Evolutionary conservation across 345 rosid genomes (phyloP), one percentile per base, ranked within the genome.

Genomic region (Microcos paniculata): DNA sequence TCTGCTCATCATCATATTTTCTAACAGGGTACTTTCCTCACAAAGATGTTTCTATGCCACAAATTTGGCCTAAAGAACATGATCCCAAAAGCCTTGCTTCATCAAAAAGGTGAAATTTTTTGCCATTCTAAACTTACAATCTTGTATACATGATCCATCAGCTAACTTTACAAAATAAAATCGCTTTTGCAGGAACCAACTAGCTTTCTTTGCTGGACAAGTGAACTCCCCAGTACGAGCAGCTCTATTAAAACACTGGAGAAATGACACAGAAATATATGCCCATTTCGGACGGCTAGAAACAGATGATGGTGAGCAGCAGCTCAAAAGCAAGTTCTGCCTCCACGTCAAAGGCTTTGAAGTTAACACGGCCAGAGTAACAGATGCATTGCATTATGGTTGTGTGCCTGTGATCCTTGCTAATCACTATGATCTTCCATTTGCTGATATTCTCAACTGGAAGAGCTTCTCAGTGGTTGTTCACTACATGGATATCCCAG

Each of bases 351-450:
- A 84, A 81, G 89, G 91, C 40, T 85, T 73, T 62, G 89, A 85
- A 78, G 88, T 86, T 13, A 86, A 88, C 79, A 88, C 87, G 2
- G 91, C 88, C 12, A 82, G 85, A 4, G 72, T 82, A 14, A 81
- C 86, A 9, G 91, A 88, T 62, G 83, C 91, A 0, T 77, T 88
- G n/a, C 82, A 84, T 76, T 82, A 84, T 16, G 91, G 91, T 4
- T 88, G 91, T 42, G 83, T 88, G 21, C 88, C 89, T 0, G 86
- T 83, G 19, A 82, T 88, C 59, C 80, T 88, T 8, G 90, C 89
- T 33, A 86, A 88, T 62, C 85, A 86, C 76, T 85, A 86, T n/a
- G 87, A 88, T 55, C 86, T 86, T n/a, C 90, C 89, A 26, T 88
- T 86, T 48, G 18, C 82, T 2, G 88, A 88, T 81, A 78, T 88